Evolutionary conservation across 2,329 filamentous ascomycete genomes (phyloP).

Genomic region (Microdochium paspali): DNA sequence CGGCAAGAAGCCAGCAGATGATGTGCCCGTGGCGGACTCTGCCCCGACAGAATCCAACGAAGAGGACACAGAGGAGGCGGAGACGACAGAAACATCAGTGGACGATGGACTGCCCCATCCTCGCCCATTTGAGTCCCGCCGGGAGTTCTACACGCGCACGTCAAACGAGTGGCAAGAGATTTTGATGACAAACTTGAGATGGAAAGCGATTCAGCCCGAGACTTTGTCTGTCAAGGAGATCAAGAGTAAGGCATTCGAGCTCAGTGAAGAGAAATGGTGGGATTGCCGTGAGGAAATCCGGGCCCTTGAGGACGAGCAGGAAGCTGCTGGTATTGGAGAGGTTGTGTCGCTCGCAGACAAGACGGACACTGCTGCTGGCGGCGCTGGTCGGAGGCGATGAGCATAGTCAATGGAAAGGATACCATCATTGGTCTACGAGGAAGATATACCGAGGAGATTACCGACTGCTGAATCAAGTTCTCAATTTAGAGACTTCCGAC

Average conservation of each 20-base stretch:
- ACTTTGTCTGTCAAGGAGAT: conserved; percentile 79
- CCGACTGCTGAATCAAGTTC: too few species aligned
- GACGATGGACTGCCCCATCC: conserved; percentile 70
- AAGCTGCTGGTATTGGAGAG: conserved; percentile 89
- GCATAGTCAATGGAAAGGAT: not conserved
- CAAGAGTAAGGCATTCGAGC: conserved; percentile 79
- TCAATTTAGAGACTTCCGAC: too few species aligned
- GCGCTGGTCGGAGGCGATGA: conserved; percentile 17
- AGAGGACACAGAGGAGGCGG: conserved; percentile 34
- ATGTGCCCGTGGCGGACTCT: conserved; percentile 27
- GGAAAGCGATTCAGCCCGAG: conserved; percentile 57
- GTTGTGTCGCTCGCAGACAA: conserved; percentile 80
- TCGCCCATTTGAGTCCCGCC: conserved; percentile 75
- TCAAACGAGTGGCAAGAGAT: conserved; percentile 86
- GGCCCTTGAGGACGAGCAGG: conserved; percentile 88
- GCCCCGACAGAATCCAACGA: conserved; percentile 24
- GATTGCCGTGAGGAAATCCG: conserved; percentile 91
- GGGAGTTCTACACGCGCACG: conserved; percentile 87
- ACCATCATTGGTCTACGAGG: too few species aligned
- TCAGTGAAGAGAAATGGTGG: conserved; percentile 98
- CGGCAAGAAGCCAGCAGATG: conserved; percentile 40
- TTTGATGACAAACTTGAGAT: conserved; percentile 65
- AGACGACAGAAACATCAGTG: conserved; percentile 39
- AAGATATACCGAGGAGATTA: too few species aligned
- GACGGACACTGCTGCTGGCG: not conserved